Conservation (phyloP, 148 eudicot species). For the Vaccinium darrowii region DNA sequence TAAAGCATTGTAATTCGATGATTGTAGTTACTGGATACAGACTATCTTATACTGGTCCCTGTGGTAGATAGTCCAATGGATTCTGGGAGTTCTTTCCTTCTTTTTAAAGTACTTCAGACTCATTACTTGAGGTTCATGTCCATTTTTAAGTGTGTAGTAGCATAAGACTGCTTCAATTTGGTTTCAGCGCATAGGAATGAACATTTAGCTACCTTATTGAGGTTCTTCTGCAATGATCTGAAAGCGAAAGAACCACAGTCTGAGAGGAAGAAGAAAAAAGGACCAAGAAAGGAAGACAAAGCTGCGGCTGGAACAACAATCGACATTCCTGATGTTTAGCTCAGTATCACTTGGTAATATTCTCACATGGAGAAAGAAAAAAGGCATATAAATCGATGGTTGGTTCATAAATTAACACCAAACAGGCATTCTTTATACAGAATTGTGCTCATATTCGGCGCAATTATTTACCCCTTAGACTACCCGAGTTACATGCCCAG, state of each 20-base stretch:
- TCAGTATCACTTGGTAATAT: constrained; percentile 10
- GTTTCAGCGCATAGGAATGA: constrained; percentile 88
- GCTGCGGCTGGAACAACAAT: constrained; percentile 38
- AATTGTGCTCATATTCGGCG: not conserved
- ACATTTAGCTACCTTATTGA: constrained; percentile 53
- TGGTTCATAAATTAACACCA: not conserved
- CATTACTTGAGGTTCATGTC: not conserved
- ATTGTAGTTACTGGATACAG: not conserved
- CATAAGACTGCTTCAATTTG: constrained; percentile 18
- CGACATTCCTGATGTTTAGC: constrained; percentile 43
- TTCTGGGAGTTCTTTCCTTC: not conserved
- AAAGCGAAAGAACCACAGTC: constrained; percentile 89
- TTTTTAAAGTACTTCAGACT: not conserved
- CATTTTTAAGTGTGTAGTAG: not conserved
- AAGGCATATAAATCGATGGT: not conserved
- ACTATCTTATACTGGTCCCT: not conserved
- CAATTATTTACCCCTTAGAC: not conserved
- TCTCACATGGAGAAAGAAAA: constrained; percentile 7
- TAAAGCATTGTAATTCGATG: not conserved
- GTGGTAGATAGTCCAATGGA: not conserved
- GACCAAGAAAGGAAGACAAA: constrained; percentile 61
- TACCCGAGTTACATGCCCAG: not conserved
- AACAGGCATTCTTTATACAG: not conserved
- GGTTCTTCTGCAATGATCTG: constrained; percentile 65
- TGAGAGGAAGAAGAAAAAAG: constrained; percentile 76